Evolutionary conservation across 345 rosid genomes (phyloP).

Genomic region (Microcos paniculata): DNA sequence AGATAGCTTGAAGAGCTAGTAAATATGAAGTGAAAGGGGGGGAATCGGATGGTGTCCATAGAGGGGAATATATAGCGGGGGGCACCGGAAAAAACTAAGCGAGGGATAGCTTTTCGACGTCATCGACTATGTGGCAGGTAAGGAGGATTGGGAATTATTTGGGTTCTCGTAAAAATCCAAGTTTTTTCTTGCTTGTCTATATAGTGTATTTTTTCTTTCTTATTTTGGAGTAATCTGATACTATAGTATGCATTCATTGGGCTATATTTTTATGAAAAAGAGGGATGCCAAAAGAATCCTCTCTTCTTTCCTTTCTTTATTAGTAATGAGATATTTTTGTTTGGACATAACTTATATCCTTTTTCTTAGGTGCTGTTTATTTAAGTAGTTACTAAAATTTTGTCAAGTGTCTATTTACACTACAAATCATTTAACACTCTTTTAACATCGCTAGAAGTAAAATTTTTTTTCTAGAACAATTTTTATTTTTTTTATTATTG

Average conservation of each 20-base stretch:
- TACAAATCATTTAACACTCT: too few relatives aligned
- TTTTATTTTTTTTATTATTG: too few relatives aligned
- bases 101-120: neutral
- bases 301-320: neutral
- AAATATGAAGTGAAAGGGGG: neutral
- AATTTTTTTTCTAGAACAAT: too few relatives aligned
- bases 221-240: too few relatives aligned
- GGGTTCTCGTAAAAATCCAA: neutral
- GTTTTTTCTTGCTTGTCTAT: constrained; percentile 18
- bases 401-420: too few relatives aligned
- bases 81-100: constrained; percentile 1
- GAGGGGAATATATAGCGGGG: neutral
- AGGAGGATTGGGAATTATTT: neutral
- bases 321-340: neutral
- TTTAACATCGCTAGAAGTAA: too few relatives aligned
- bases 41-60: neutral
- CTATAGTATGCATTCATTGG: too few relatives aligned
- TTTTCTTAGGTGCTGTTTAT: too few relatives aligned
- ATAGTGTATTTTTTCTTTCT: neutral
- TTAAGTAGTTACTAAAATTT: too few relatives aligned
- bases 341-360: too few relatives aligned
- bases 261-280: neutral
- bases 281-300: neutral
- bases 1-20: neutral
- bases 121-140: constrained; percentile 7